Conservation (phyloP, 2,329 filamentous ascomycete genomes). For the Herpotrichia juniperi region DNA sequence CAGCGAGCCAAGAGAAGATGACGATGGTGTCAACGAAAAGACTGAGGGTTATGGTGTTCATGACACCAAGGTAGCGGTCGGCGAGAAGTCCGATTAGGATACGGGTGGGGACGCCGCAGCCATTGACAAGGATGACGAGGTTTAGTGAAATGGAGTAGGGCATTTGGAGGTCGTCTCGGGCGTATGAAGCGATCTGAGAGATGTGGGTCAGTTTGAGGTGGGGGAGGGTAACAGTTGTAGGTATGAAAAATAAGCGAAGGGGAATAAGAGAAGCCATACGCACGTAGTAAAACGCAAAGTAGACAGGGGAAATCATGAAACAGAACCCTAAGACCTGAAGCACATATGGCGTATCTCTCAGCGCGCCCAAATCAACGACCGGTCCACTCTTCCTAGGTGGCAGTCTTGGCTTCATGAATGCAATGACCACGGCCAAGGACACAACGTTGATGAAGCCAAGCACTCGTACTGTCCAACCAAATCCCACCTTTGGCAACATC, state of each 20-base stretch:
- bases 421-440: constrained; percentile 39
- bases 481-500: constrained; percentile 52
- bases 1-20: constrained; percentile 64
- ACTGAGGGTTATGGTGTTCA: constrained; percentile 66
- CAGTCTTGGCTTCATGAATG: constrained; percentile 54
- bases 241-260: not conserved
- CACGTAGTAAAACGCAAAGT: constrained; percentile 67
- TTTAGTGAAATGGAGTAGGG: constrained; percentile 58
- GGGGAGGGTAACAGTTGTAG: constrained; percentile 42
- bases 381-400: constrained; percentile 57
- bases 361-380: constrained; percentile 62
- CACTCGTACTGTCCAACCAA: constrained; percentile 40
- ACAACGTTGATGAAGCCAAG: constrained; percentile 55
- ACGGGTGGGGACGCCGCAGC: constrained; percentile 60
- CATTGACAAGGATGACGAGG: constrained; percentile 64
- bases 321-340: constrained; percentile 55
- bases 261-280: too few relatives aligned
- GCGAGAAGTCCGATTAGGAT: constrained; percentile 61
- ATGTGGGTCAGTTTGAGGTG: too few relatives aligned
- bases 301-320: constrained; percentile 58
- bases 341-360: constrained; percentile 62
- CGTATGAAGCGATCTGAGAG: constrained; percentile 44
- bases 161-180: constrained; percentile 50
- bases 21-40: constrained; percentile 50
- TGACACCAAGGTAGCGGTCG: constrained; percentile 60